Base-by-base conservation (phyloP, 1,284 basidiomycete genomes). In the Cryptococcus sp. region DNA sequence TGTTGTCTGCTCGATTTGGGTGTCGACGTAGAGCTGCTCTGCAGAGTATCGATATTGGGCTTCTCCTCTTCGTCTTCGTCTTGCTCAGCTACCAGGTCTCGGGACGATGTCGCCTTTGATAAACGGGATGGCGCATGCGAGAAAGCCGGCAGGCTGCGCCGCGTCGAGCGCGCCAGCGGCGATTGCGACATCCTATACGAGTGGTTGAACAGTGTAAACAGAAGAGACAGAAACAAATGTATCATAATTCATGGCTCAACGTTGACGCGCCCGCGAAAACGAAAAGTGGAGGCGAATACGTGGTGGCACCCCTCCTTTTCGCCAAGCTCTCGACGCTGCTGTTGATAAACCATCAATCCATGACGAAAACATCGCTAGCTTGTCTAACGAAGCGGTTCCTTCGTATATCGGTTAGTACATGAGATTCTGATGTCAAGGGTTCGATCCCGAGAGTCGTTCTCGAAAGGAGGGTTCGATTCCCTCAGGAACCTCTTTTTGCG, bases 151-250 rank as follows among this genome's bases (percentile, higher is more conserved):
- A 77, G 65, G 15, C 67, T 63, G 39, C 69, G 64, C n/a, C 70
- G 56, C 4, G 66, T 63, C 11, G 66, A 65, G 1, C 72, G 59
- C 23, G 73, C 71, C 0, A 77, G 62, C 1, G 72, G 74, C n/a
- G 73, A 75, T 60, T 75, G 73, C 13, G 75, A 77, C 75, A 77
- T 76, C n/a, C 15, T 25, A 17, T 38, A 35, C 25, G 19, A 31
- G 48, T 22, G n/a, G n/a, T 52, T 16, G 35, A 50, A 50, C 15
- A 50, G 48, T 45, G 16, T 19, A 45, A 45, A 45, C 42, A 45
- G n/a, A 35, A 35, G 31, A 10, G 31, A 35, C 31, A 35, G 31
- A 35, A 35, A 35, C 31, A 35, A 35, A 35, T 35, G 10, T 5
- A 5, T 10, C 31, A 35, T 13, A 35, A 35, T 35, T 35, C 31